Percentiles rank a stretch among this genome's conserved stretches.
These are phyloP conservation scores for Gastrolobium bilobum DNA, from an alignment of 306 rosid species.

Conservation along the genomic window DNA sequence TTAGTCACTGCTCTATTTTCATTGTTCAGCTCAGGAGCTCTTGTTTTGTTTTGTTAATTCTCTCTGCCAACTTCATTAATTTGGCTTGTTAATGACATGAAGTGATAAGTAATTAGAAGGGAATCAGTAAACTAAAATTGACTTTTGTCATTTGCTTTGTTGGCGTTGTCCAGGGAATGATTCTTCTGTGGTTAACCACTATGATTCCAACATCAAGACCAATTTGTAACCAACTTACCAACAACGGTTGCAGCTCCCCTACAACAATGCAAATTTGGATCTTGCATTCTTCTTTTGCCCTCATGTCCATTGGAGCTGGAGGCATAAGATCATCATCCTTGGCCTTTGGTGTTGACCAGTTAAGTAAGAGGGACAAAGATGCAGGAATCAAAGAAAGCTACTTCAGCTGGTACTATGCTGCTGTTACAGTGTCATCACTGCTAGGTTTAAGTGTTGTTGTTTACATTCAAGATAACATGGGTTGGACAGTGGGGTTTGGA, in stretches of 20 bases:
- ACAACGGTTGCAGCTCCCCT: slow-evolving; percentile 29
- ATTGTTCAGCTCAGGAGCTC: not conserved
- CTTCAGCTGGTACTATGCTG: slow-evolving; percentile 43
- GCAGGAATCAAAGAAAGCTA: slow-evolving; percentile 44
- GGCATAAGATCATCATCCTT: slow-evolving; percentile 53
- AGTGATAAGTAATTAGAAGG: too few relatives aligned
- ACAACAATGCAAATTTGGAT: slow-evolving; percentile 38
- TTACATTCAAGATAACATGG: slow-evolving; percentile 49
- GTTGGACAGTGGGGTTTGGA: slow-evolving; percentile 52
- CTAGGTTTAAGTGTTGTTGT: slow-evolving; percentile 47
- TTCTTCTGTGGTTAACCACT: slow-evolving; percentile 59
- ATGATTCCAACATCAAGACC: slow-evolving; percentile 48
- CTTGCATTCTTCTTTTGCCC: slow-evolving; percentile 51
- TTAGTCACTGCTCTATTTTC: not conserved
- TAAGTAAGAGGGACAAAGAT: slow-evolving; percentile 25
- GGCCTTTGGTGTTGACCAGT: slow-evolving; percentile 53
- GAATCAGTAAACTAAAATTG: not conserved
- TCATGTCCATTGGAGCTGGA: slow-evolving; percentile 53
- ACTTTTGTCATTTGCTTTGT: not conserved
- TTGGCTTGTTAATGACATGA: not conserved
- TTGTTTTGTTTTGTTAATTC: slow-evolving; percentile 17
- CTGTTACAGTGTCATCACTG: not conserved
- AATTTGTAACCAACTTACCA: slow-evolving; percentile 32
- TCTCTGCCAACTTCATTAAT: not conserved
- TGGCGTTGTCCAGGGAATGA: slow-evolving; percentile 43